phyloP scores from a whole-genome alignment of 2,329 filamentous ascomycete genomes.

The Chalara sp. region DNA sequence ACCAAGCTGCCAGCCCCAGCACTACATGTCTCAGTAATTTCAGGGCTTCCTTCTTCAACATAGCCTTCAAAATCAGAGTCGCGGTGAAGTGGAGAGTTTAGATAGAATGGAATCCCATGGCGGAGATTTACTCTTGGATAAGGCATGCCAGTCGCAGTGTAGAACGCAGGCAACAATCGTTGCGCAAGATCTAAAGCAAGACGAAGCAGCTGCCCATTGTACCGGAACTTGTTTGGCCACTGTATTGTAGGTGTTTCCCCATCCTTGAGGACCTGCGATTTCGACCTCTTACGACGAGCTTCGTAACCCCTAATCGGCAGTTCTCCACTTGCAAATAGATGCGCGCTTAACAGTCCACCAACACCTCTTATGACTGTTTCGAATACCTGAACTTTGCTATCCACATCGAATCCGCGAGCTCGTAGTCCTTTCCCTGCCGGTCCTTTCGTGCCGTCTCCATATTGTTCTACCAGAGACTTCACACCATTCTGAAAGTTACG shows the following conservation, averaged over 20 bases:
- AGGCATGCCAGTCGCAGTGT: constrained; percentile 82
- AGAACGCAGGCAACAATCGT: constrained; percentile 84
- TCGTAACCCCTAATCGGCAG: constrained; percentile 78
- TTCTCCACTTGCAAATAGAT: constrained; percentile 87
- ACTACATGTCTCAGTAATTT: constrained; percentile 94
- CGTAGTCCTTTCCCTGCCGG: constrained; percentile 63
- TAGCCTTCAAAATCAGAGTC: constrained; percentile 38
- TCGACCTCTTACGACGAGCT: constrained; percentile 30
- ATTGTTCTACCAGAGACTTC: constrained; percentile 67
- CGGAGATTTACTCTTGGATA: constrained; percentile 92
- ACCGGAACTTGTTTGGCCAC: constrained; percentile 74
- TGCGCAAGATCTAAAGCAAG: constrained; percentile 80
- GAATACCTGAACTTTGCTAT: constrained; percentile 98
- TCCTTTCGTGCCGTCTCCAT: constrained; percentile 75
- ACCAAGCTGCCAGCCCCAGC: constrained; percentile 94
- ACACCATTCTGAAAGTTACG: constrained; percentile 76
- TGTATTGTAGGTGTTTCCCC: constrained; percentile 48
- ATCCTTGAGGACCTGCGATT: constrained; percentile 22
- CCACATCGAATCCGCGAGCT: constrained; percentile 80
- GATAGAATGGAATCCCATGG: constrained; percentile 86
- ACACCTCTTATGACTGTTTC: constrained; percentile 94
- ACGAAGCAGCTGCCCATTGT: constrained; percentile 85
- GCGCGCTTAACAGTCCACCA: constrained; percentile 84
- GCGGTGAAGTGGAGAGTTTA: constrained; percentile 72
- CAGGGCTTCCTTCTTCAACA: constrained; percentile 31